Conservation (phyloP, 306 rosid species). For the Senna siamea region DNA sequence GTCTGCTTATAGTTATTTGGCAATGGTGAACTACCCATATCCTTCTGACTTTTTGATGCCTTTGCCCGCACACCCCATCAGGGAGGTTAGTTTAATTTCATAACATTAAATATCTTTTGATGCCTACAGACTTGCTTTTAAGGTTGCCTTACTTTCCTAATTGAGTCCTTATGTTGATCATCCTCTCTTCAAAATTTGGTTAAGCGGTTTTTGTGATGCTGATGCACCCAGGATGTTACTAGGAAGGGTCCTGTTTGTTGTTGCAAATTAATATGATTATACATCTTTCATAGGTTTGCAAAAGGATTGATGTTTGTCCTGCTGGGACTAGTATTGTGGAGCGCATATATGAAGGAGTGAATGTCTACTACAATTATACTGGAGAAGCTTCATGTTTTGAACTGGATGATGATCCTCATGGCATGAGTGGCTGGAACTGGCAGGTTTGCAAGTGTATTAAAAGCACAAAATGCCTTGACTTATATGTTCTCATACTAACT, state of each 20-base stretch:
- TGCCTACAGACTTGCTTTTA: neutral
- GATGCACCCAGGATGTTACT: slow-evolving; percentile 10
- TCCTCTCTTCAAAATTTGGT: slow-evolving; percentile 12
- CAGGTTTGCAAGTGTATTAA: slow-evolving; percentile 54
- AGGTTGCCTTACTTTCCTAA: neutral
- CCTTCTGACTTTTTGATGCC: slow-evolving; percentile 71
- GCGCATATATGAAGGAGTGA: slow-evolving; percentile 72
- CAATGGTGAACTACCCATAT: slow-evolving; percentile 86
- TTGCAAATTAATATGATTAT: slow-evolving; percentile 27
- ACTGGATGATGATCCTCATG: slow-evolving; percentile 78
- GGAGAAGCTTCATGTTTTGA: slow-evolving; percentile 69
- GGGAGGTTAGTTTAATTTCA: slow-evolving; percentile 63
- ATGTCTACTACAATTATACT: slow-evolving; percentile 75
- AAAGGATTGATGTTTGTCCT: slow-evolving; percentile 58
- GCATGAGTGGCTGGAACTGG: slow-evolving; percentile 84
- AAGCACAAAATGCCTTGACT: slow-evolving; percentile 13
- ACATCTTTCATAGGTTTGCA: slow-evolving; percentile 61
- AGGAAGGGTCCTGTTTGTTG: neutral
- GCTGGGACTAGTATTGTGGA: slow-evolving; percentile 62
- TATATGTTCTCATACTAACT: slow-evolving; percentile 31
- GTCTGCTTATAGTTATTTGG: slow-evolving; percentile 85
- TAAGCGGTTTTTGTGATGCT: slow-evolving; percentile 17
- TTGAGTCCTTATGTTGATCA: neutral
- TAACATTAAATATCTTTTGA: slow-evolving; percentile 29
- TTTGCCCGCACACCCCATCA: slow-evolving; percentile 79